Evolutionary conservation across 2,329 filamentous ascomycete genomes (phyloP).

Genomic region (Colletotrichum sp.): DNA sequence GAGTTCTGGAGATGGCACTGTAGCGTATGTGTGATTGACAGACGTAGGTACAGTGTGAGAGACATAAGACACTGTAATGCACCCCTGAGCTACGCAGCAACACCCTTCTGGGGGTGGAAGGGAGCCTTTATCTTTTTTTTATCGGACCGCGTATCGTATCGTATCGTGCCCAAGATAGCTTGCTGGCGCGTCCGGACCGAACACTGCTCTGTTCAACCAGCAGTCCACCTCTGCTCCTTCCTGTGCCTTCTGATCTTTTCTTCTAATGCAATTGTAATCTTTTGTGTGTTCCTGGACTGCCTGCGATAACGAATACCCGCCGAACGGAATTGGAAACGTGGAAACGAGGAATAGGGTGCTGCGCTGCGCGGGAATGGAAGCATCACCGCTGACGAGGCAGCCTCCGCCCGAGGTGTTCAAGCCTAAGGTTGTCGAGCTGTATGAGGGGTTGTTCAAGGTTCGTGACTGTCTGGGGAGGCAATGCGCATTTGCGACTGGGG

Average conservation of each 20-base stretch:
- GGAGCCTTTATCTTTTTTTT: background rate
- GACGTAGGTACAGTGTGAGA: too few relatives aligned
- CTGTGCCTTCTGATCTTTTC: background rate
- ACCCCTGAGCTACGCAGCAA: background rate
- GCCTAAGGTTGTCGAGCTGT: constrained; percentile 91
- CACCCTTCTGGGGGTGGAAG: background rate
- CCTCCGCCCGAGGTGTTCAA: constrained; percentile 88
- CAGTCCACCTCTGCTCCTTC: background rate
- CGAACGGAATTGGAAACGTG: background rate
- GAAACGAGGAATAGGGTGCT: background rate
- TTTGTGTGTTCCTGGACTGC: background rate
- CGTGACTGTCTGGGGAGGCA: background rate
- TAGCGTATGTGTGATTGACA: too few relatives aligned
- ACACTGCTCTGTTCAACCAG: background rate
- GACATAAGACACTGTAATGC: background rate
- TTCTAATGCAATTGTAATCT: background rate
- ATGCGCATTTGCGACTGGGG: background rate
- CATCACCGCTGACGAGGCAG: constrained; percentile 93
- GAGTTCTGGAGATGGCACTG: background rate
- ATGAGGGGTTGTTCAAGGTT: constrained; percentile 83
- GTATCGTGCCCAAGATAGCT: background rate
- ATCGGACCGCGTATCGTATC: constrained; percentile 12
- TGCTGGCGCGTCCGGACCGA: background rate
- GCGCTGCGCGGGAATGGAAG: constrained; percentile 66
- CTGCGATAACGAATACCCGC: background rate